These are phyloP conservation scores for Scalesia atractyloides DNA, from an alignment of 129 eudicot genomes.

Conservation along the genomic window DNA sequence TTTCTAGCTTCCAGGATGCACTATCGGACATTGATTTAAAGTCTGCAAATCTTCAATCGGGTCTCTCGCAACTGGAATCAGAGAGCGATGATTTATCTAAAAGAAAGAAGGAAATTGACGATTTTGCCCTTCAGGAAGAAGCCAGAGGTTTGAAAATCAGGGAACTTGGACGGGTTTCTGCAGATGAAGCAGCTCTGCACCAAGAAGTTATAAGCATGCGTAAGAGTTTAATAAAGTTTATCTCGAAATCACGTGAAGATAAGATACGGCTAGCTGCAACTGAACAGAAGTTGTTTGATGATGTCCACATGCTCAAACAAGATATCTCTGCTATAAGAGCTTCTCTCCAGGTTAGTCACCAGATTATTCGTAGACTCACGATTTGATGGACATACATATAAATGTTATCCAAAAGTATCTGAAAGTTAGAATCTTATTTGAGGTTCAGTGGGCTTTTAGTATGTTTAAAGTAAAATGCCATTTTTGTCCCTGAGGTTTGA, in stretches of 20 bases:
- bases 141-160: conserved; percentile 49
- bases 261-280: conserved; percentile 52
- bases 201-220: conserved; percentile 51
- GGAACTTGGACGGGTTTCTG: conserved; percentile 52
- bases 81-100: conserved; percentile 46
- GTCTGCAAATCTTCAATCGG: conserved; percentile 36
- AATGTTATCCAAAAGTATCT: neutral
- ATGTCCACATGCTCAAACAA: conserved; percentile 64
- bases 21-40: conserved; percentile 44
- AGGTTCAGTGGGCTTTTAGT: neutral
- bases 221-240: conserved; percentile 45
- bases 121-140: conserved; percentile 51
- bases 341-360: conserved; percentile 72
- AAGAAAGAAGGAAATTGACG: conserved; percentile 61
- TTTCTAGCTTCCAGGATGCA: conserved; percentile 56
- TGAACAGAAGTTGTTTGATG: conserved; percentile 56
- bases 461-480: neutral
- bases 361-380: neutral
- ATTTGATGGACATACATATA: neutral
- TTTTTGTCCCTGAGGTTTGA: no score
- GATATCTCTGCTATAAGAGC: conserved; percentile 64
- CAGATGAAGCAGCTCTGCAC: conserved; percentile 52
- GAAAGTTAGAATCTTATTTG: neutral
- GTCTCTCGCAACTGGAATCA: conserved; percentile 45
- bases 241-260: conserved; percentile 49